Conservation (phyloP, 2,329 filamentous ascomycete genomes). For the Eutypa lata region DNA sequence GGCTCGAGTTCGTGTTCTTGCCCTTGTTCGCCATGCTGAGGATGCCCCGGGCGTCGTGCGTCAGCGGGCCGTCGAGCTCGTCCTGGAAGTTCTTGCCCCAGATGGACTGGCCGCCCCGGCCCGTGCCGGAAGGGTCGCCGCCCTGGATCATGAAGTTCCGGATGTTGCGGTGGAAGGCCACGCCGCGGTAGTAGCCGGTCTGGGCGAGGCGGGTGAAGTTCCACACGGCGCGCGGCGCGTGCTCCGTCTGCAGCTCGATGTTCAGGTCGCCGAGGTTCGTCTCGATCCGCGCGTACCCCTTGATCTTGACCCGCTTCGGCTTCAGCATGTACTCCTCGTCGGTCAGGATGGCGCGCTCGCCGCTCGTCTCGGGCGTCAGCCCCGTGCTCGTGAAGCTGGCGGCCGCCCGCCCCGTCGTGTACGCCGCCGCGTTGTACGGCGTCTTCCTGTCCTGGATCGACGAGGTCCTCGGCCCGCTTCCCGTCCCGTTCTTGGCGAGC, state of each 20-base stretch:
- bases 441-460: conserved; percentile 55
- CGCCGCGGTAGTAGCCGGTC: conserved; percentile 82
- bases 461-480: conserved; percentile 33
- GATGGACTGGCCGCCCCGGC: conserved; percentile 82
- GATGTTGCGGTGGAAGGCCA: conserved; percentile 90
- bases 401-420: conserved; percentile 87
- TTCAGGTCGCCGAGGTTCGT: conserved; percentile 84
- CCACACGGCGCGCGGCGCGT: conserved; percentile 90
- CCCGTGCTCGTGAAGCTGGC: conserved; percentile 96
- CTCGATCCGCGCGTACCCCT: conserved; percentile 86
- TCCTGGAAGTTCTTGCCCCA: conserved; percentile 96
- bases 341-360: conserved; percentile 78
- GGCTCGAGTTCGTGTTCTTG: conserved; percentile 93
- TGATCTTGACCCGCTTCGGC: conserved; percentile 81
- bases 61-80: conserved; percentile 84
- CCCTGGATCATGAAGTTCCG: conserved; percentile 97
- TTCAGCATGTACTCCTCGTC: conserved; percentile 98
- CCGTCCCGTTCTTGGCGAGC: conserved; percentile 32
- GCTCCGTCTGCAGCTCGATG: conserved; percentile 86
- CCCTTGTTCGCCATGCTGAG: conserved; percentile 98
- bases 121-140: conserved; percentile 89
- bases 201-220: conserved; percentile 89
- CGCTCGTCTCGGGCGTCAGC: conserved; percentile 85
- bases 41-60: conserved; percentile 78
- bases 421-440: conserved; percentile 81